phyloP scores from a whole-genome alignment of 345 rosid genomes.

The Populus deltoides region DNA sequence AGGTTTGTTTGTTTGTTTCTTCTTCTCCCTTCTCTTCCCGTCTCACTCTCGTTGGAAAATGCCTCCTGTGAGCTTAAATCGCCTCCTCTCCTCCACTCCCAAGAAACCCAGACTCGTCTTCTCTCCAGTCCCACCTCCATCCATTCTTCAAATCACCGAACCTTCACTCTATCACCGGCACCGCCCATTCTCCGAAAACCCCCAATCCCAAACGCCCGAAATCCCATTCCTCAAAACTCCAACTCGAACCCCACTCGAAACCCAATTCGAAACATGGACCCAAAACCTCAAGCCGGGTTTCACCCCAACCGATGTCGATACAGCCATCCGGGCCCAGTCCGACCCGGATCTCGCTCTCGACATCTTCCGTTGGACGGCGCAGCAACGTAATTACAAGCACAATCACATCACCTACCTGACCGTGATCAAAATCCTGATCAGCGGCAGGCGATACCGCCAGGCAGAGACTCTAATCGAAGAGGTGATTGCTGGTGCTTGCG shows the following conservation, averaged over 20 bases:
- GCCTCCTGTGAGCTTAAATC: slow-evolving; percentile 38
- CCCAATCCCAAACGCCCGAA: slow-evolving; percentile 13
- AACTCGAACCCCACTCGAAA: slow-evolving; percentile 68
- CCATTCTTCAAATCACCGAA: neutral
- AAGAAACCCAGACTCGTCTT: neutral
- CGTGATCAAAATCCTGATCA: slow-evolving; percentile 53
- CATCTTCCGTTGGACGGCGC: slow-evolving; percentile 92
- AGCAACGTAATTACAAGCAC: slow-evolving; percentile 69
- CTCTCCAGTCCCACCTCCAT: slow-evolving; percentile 5
- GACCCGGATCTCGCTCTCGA: slow-evolving; percentile 88
- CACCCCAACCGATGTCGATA: slow-evolving; percentile 59
- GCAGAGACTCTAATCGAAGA: slow-evolving; percentile 74
- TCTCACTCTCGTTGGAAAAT: neutral
- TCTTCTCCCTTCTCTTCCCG: neutral
- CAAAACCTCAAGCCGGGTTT: slow-evolving; percentile 79
- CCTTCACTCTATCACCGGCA: slow-evolving; percentile 15
- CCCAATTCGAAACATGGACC: slow-evolving; percentile 80
- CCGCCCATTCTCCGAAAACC: slow-evolving; percentile 21
- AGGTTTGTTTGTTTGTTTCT: neutral
- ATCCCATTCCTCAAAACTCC: slow-evolving; percentile 26
- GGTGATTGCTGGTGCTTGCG: slow-evolving; percentile 85
- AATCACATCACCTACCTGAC: slow-evolving; percentile 58
- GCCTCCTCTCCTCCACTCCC: slow-evolving; percentile 22
- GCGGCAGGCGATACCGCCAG: slow-evolving; percentile 63
- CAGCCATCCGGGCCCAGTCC: slow-evolving; percentile 64